A percentile compares a stretch with the other conserved stretches of the same genome.
Evolutionary conservation across 169 alveolate genomes (phyloP).

Genomic region (Plasmodium gonderi): DNA sequence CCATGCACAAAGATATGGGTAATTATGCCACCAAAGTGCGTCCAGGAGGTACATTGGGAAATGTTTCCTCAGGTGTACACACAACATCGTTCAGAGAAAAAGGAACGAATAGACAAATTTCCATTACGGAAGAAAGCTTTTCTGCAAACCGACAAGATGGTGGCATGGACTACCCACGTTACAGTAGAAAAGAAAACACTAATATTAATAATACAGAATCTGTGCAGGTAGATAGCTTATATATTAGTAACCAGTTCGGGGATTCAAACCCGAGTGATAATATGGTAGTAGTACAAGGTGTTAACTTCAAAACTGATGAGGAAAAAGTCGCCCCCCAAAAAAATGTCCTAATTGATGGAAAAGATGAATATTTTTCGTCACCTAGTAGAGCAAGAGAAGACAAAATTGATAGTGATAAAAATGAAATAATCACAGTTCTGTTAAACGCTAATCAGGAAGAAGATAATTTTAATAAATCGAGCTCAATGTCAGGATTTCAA

Average conservation of each 20-base stretch:
- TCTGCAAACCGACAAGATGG: too few relatives aligned
- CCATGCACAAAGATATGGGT: constrained; percentile 5
- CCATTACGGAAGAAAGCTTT: too few relatives aligned
- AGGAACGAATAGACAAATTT: too few relatives aligned
- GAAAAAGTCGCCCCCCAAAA: not conserved
- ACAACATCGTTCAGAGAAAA: too few relatives aligned
- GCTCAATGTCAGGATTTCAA: not conserved
- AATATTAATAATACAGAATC: too few relatives aligned
- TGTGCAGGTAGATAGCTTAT: not conserved
- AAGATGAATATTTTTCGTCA: not conserved
- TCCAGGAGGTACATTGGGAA: not conserved
- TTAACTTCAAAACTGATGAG: not conserved
- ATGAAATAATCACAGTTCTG: not conserved
- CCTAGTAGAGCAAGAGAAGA: not conserved
- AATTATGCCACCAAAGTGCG: not conserved
- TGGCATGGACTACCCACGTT: too few relatives aligned
- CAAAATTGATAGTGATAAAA: not conserved
- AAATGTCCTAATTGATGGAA: not conserved
- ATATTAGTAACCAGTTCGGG: not conserved
- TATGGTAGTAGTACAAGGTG: not conserved
- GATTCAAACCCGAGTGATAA: not conserved
- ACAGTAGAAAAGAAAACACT: too few relatives aligned
- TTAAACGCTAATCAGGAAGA: constrained; percentile 18
- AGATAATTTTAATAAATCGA: not conserved
- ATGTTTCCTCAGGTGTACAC: too few relatives aligned